Percentiles rank a stretch among this genome's conserved stretches.
Conservation (phyloP, 305 asterid species). For the Fraxinus floribunda region DNA sequence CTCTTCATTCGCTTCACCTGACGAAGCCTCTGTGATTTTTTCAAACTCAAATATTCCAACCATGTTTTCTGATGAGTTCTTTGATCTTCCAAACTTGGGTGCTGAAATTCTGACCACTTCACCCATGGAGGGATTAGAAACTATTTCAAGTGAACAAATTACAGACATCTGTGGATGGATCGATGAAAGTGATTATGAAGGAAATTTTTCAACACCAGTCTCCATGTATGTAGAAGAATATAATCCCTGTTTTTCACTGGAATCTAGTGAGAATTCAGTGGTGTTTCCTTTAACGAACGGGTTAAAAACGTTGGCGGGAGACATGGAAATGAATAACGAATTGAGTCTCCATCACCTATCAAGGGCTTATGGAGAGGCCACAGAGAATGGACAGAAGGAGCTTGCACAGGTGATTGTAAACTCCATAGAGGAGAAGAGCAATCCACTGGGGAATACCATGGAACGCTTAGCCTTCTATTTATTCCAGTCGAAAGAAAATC, state of each 20-base stretch:
- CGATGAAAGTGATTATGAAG: constrained; percentile 26
- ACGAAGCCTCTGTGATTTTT: constrained; percentile 9
- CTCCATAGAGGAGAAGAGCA: constrained; percentile 23
- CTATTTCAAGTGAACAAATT: constrained; percentile 15
- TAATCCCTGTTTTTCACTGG: constrained; percentile 14
- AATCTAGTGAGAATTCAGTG: constrained; percentile 17
- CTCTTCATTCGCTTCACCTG: constrained; percentile 11
- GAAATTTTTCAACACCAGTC: neutral
- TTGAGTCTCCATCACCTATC: constrained; percentile 24
- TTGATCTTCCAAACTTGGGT: constrained; percentile 16
- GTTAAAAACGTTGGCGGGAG: constrained; percentile 18
- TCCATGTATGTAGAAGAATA: neutral
- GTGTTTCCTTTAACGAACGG: constrained; percentile 4
- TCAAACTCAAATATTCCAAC: constrained; percentile 17
- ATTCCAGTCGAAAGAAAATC: constrained; percentile 20
- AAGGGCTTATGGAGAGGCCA: constrained; percentile 33
- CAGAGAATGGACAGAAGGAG: constrained; percentile 25
- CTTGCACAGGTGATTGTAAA: constrained; percentile 22
- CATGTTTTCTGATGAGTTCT: constrained; percentile 16
- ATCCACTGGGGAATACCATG: constrained; percentile 13
- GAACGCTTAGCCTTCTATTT: constrained; percentile 34
- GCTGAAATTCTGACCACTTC: constrained; percentile 9
- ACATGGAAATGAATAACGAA: constrained; percentile 22
- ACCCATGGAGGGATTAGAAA: constrained; percentile 20
- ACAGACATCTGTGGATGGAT: constrained; percentile 46